phyloP scores from a whole-genome alignment of 371 early-diverging fungal genomes.

The Parasitella parasitica region DNA sequence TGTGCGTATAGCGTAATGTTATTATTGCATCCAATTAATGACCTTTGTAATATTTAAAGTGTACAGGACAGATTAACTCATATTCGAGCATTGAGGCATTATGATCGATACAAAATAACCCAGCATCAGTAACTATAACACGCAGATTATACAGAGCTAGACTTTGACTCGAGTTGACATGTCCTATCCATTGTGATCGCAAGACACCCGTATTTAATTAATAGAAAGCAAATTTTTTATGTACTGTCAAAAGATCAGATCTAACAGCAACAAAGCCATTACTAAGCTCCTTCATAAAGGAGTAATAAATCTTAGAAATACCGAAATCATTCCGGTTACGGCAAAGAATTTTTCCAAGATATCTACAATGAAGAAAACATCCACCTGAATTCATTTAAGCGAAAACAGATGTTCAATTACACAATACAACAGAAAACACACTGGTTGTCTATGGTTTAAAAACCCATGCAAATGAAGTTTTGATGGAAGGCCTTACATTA shows the following conservation, averaged over 20 bases:
- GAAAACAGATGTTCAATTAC: neutral
- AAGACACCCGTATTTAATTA: constrained; percentile 17
- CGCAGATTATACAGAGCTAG: constrained; percentile 16
- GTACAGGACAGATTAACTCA: constrained; percentile 20
- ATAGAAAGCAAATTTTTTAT: constrained; percentile 21
- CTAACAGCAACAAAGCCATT: neutral
- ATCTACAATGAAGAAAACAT: constrained; percentile 5
- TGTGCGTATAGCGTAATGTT: constrained; percentile 8
- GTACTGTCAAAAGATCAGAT: constrained; percentile 16
- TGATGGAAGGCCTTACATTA: neutral
- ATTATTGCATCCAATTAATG: neutral
- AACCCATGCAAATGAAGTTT: neutral
- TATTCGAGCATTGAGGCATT: constrained; percentile 17
- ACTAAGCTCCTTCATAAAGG: constrained; percentile 16
- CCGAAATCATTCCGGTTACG: constrained; percentile 16
- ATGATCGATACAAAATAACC: constrained; percentile 7
- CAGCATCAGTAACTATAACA: constrained; percentile 9
- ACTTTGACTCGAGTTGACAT: constrained; percentile 9
- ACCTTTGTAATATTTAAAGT: constrained; percentile 2
- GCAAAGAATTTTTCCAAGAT: constrained; percentile 5
- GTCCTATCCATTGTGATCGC: constrained; percentile 9
- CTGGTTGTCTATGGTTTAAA: constrained; percentile 20
- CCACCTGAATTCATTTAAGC: constrained; percentile 11
- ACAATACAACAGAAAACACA: neutral
- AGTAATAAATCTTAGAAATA: constrained; percentile 7